These are phyloP conservation scores for Pestalotiopsis sp. DNA, from an alignment of 2,329 filamentous ascomycete genomes.

Conservation along the genomic window DNA sequence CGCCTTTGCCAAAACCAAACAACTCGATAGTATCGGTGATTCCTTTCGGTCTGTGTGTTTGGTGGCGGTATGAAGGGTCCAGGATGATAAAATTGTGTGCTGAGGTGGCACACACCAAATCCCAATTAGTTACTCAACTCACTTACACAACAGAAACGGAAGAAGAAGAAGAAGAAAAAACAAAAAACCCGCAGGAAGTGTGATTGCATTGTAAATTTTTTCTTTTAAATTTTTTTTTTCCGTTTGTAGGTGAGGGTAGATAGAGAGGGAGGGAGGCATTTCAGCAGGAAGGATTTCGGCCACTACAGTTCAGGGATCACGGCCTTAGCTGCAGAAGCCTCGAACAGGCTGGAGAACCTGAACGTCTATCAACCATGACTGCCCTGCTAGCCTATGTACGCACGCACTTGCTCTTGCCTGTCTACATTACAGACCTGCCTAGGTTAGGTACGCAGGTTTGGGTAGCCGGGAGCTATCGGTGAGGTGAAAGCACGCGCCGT, in stretches of 20 bases:
- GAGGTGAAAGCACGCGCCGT: neutral
- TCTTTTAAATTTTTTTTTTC: neutral
- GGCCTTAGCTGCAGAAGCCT: slow-evolving; percentile 1
- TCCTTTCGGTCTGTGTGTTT: neutral
- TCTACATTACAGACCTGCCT: too few species aligned
- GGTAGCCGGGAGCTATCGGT: too few species aligned
- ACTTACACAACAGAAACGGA: neutral
- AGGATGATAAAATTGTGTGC: neutral
- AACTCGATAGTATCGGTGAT: neutral
- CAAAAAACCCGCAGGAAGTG: neutral
- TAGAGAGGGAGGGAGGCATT: neutral
- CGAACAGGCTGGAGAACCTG: neutral
- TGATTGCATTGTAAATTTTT: neutral
- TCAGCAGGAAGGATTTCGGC: neutral
- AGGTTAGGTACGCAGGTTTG: too few species aligned
- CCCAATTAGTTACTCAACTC: neutral
- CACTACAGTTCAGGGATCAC: neutral
- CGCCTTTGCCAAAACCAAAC: neutral
- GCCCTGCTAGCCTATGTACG: neutral
- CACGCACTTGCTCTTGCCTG: neutral
- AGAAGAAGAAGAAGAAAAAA: neutral
- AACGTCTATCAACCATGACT: neutral
- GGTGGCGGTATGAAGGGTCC: neutral
- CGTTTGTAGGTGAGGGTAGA: neutral
- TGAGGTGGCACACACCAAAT: neutral